A percentile compares a stretch with the other conserved stretches of the same genome.
Evolutionary conservation across 2,329 filamentous ascomycete species (phyloP).

Genomic region (Hypoxylon sp.): DNA sequence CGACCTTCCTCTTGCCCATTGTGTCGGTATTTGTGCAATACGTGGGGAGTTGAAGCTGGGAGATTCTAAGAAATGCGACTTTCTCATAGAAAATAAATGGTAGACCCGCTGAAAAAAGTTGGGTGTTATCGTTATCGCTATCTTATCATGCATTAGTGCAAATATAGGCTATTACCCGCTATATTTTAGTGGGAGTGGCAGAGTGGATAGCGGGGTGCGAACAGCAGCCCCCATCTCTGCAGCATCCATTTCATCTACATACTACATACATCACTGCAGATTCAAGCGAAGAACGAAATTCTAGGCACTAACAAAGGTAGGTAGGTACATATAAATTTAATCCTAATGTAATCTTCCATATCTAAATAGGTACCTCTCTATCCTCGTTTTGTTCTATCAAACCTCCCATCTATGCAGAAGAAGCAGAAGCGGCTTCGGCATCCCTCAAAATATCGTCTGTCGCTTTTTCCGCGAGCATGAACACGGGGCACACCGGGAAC

Average conservation of each 20-base stretch:
- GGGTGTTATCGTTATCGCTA: constrained; percentile 21
- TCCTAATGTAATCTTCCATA: background rate
- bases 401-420: constrained; percentile 6
- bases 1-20: constrained; percentile 89
- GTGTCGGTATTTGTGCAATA: background rate
- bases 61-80: constrained; percentile 1
- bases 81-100: constrained; percentile 9
- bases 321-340: no score
- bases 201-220: no score
- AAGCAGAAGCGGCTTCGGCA: constrained; percentile 7
- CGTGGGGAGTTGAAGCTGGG: background rate
- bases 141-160: constrained; percentile 19
- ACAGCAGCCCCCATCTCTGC: no score
- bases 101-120: constrained; percentile 6
- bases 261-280: no score
- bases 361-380: no score
- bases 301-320: no score
- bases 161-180: no score
- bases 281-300: no score
- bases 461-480: constrained; percentile 68
- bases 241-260: no score
- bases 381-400: background rate
- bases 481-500: constrained; percentile 57
- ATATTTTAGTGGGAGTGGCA: no score
- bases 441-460: constrained; percentile 58